phyloP scores from a whole-genome alignment of 495 filamentous ascomycete genomes.

The Tuber umbilicatum region DNA sequence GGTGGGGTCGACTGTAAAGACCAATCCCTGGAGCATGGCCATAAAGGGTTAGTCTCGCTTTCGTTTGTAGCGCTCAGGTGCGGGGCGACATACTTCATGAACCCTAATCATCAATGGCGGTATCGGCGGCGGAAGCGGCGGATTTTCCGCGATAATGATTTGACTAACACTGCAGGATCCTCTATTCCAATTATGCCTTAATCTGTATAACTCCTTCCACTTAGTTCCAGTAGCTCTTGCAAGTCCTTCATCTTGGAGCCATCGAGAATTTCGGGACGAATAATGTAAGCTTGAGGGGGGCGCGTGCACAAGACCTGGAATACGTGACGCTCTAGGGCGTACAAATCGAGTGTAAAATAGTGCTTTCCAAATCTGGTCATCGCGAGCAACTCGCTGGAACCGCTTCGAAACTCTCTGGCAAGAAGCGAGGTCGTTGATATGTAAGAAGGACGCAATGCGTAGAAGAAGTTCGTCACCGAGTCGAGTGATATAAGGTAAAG shows the following conservation, averaged over 20 bases:
- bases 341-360: constrained; percentile 88
- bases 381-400: constrained; percentile 65
- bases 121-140: constrained; percentile 46
- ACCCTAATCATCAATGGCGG: constrained; percentile 46
- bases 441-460: constrained; percentile 71
- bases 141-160: constrained; percentile 53
- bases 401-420: constrained; percentile 75
- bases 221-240: constrained; percentile 52
- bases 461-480: constrained; percentile 85
- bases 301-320: constrained; percentile 56
- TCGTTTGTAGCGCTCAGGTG: constrained; percentile 9
- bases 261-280: constrained; percentile 66
- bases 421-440: constrained; percentile 59
- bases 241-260: constrained; percentile 68
- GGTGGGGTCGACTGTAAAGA: constrained; percentile 66
- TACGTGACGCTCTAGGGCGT: constrained; percentile 67
- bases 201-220: constrained; percentile 88
- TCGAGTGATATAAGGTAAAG: constrained; percentile 43
- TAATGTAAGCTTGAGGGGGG: constrained; percentile 52
- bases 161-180: constrained; percentile 76
- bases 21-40: constrained; percentile 64
- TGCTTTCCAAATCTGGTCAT: constrained; percentile 86
- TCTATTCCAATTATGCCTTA: constrained; percentile 85
- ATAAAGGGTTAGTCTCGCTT: constrained; percentile 50
- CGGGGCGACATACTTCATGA: constrained; percentile 31